Evolutionary conservation across 1,139 yeast species (phyloP).

Genomic region (Zygotorulaspora mrakii): DNA sequence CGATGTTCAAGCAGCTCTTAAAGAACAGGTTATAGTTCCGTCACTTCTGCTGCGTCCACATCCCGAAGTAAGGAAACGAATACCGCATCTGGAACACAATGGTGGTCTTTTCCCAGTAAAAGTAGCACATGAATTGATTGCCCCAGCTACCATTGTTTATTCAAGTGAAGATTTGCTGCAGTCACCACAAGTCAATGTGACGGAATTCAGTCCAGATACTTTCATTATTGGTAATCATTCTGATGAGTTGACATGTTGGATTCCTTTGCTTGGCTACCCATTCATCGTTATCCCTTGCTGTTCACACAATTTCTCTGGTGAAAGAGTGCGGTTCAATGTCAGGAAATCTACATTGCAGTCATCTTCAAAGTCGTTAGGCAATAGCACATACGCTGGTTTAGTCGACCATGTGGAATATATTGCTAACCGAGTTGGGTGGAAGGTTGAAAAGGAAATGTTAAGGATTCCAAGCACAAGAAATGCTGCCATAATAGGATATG

Average conservation of each 20-base stretch:
- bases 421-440: slow-evolving; percentile 74
- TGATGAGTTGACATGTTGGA: slow-evolving; percentile 94
- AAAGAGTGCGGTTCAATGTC: slow-evolving; percentile 53
- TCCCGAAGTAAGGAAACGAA: slow-evolving; percentile 51
- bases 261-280: slow-evolving; percentile 81
- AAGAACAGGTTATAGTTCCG: slow-evolving; percentile 80
- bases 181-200: slow-evolving; percentile 61
- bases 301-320: slow-evolving; percentile 81
- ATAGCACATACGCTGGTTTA: slow-evolving; percentile 74
- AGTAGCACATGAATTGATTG: slow-evolving; percentile 37
- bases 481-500: slow-evolving; percentile 77
- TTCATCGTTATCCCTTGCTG: slow-evolving; percentile 95
- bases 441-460: slow-evolving; percentile 76
- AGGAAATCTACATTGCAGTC: slow-evolving; percentile 40
- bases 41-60: slow-evolving; percentile 63
- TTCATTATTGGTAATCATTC: slow-evolving; percentile 93
- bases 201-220: slow-evolving; percentile 63
- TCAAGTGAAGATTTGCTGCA: slow-evolving; percentile 42
- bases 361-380: slow-evolving; percentile 33
- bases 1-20: slow-evolving; percentile 52
- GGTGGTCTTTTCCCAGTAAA: slow-evolving; percentile 60
- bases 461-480: slow-evolving; percentile 94
- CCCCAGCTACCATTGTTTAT: slow-evolving; percentile 36
- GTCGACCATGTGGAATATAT: slow-evolving; percentile 80
- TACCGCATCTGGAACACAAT: slow-evolving; percentile 54